phyloP scores from a whole-genome alignment of 441 rosid species.

The Viola pubescens region DNA sequence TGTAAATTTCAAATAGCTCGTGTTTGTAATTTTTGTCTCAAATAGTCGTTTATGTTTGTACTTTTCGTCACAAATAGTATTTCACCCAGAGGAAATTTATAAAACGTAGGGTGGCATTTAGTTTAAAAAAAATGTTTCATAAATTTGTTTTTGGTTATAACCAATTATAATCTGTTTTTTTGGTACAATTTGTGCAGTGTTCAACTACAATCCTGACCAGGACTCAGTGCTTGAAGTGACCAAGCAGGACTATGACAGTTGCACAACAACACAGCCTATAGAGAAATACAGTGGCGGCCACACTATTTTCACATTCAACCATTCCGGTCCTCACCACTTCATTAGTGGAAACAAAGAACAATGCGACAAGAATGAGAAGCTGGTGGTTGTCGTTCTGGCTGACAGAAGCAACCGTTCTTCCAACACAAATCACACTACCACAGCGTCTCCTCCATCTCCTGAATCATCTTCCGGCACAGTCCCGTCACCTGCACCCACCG shows the following conservation, averaged over 20 bases:
- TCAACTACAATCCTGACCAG: slow-evolving; percentile 39
- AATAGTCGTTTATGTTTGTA: too few relatives aligned
- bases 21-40: too few relatives aligned
- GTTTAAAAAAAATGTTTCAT: too few relatives aligned
- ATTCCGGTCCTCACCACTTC: slow-evolving; percentile 63
- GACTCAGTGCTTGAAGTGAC: slow-evolving; percentile 74
- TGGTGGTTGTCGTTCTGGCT: slow-evolving; percentile 53
- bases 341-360: slow-evolving; percentile 69
- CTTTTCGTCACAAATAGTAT: too few relatives aligned
- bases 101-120: too few relatives aligned
- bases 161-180: neutral
- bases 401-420: slow-evolving; percentile 41
- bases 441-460: slow-evolving; percentile 8
- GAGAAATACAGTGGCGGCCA: slow-evolving; percentile 49
- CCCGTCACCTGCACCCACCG: slow-evolving; percentile 49
- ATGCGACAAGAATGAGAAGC: slow-evolving; percentile 62
- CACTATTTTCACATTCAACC: slow-evolving; percentile 46
- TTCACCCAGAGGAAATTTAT: too few relatives aligned
- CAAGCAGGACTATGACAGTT: slow-evolving; percentile 46
- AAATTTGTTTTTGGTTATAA: neutral
- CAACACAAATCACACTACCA: slow-evolving; percentile 11
- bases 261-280: slow-evolving; percentile 39
- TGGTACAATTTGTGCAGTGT: slow-evolving; percentile 36
- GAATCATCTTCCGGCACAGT: slow-evolving; percentile 21
- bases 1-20: too few relatives aligned